phyloP scores from a whole-genome alignment of 2,329 filamentous ascomycete genomes.

The Epichloe sp. region DNA sequence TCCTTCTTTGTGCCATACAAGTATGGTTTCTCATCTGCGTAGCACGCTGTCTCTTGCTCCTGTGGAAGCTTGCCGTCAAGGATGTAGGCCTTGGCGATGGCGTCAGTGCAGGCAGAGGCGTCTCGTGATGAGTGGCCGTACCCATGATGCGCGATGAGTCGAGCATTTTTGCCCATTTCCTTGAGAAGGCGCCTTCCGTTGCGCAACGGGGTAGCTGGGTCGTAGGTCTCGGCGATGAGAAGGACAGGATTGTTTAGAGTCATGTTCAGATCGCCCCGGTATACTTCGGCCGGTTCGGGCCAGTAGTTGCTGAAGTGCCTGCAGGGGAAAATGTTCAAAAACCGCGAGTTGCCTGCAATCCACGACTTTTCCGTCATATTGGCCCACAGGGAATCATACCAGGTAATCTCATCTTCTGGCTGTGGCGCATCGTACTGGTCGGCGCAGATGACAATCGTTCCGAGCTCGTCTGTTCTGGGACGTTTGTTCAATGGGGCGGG shows the following conservation, averaged over 20 bases:
- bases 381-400: constrained; percentile 32
- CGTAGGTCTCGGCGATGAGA: constrained; percentile 35
- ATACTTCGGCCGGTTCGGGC: constrained; percentile 33
- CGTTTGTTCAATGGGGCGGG: constrained; percentile 15
- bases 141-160: constrained; percentile 34
- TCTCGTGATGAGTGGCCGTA: constrained; percentile 36
- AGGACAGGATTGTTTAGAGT: constrained; percentile 31
- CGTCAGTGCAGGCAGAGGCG: constrained; percentile 30
- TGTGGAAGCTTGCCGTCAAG: constrained; percentile 26
- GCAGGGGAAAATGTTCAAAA: constrained; percentile 32
- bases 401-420: constrained; percentile 25
- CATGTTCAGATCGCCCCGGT: constrained; percentile 30
- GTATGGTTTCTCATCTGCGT: constrained; percentile 35
- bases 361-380: constrained; percentile 33
- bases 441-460: constrained; percentile 29
- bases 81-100: constrained; percentile 26
- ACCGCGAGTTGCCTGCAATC: constrained; percentile 34
- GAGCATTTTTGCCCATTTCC: constrained; percentile 35
- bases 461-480: constrained; percentile 26
- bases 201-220: constrained; percentile 35
- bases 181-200: constrained; percentile 30
- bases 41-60: constrained; percentile 30
- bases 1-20: constrained; percentile 20
- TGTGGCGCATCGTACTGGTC: constrained; percentile 31
- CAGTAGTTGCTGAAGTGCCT: constrained; percentile 32